These are phyloP conservation scores for Xylariaceae sp. DNA, from an alignment of 2,329 filamentous ascomycete genomes.

Conservation along the genomic window DNA sequence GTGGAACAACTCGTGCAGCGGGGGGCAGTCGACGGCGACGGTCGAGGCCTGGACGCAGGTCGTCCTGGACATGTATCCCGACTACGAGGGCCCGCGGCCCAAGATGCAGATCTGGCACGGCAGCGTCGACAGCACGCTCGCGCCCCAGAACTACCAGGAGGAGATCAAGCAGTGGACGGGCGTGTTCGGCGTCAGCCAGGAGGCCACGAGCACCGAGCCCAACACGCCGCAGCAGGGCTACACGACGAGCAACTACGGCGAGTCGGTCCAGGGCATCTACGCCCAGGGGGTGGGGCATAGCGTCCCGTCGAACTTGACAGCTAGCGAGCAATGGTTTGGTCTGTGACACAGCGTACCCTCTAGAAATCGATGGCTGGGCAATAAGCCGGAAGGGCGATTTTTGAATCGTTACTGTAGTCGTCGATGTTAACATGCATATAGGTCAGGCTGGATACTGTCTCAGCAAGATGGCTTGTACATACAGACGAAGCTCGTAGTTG, in stretches of 20 bases:
- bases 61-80: conserved; percentile 50
- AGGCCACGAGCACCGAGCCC: conserved; percentile 34
- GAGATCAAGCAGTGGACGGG: conserved; percentile 59
- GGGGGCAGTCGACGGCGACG: conserved; percentile 46
- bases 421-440: conserved; percentile 10
- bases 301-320: conserved; percentile 37
- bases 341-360: conserved; percentile 19
- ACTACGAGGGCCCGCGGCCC: conserved; percentile 53
- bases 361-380: not conserved
- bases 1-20: conserved; percentile 56
- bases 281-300: conserved; percentile 38
- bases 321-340: conserved; percentile 40
- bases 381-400: not conserved
- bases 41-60: conserved; percentile 52
- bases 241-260: conserved; percentile 44
- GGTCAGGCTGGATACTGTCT: not conserved
- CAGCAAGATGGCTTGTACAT: conserved; percentile 3
- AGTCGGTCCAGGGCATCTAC: conserved; percentile 40
- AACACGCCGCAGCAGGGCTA: conserved; percentile 43
- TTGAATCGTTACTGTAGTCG: not conserved
- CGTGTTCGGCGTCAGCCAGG: conserved; percentile 47
- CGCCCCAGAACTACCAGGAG: conserved; percentile 59
- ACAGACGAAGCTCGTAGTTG: not conserved
- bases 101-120: conserved; percentile 63
- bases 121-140: conserved; percentile 51